Percentiles rank a stretch among this genome's conserved stretches.
Conservation (phyloP, 2,329 filamentous ascomycete species). For the Venturia oleaginea region DNA sequence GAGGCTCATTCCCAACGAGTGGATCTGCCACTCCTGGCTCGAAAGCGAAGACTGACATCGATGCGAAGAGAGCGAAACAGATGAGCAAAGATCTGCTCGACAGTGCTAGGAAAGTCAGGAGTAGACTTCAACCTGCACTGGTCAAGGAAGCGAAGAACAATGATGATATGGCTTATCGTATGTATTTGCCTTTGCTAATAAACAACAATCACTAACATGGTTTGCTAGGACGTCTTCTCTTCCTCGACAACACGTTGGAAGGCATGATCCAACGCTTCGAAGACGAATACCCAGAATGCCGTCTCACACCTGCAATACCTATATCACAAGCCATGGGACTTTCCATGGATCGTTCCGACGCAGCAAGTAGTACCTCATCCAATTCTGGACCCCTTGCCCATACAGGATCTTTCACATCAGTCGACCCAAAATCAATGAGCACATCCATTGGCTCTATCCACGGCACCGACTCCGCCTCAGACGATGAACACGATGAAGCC, state of each 20-base stretch:
- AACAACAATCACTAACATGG: constrained; percentile 7
- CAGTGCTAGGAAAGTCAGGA: constrained; percentile 80
- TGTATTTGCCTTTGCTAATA: constrained; percentile 29
- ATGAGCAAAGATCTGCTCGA: constrained; percentile 86
- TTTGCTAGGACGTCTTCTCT: constrained; percentile 59
- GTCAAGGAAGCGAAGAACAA: constrained; percentile 60
- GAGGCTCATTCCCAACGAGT: constrained; percentile 34
- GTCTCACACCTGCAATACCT: constrained; percentile 33
- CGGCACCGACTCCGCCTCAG: constrained; percentile 21
- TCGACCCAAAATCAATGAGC: not conserved
- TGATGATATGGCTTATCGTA: constrained; percentile 71
- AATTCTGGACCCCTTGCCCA: not conserved
- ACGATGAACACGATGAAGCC: constrained; percentile 16
- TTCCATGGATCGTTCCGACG: not conserved
- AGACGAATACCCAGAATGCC: constrained; percentile 88
- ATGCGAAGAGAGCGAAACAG: constrained; percentile 58
- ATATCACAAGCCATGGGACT: constrained; percentile 15
- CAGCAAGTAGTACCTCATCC: not conserved
- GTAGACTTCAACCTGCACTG: constrained; percentile 73
- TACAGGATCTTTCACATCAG: not conserved
- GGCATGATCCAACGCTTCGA: constrained; percentile 94
- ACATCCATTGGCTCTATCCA: constrained; percentile 15
- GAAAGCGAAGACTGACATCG: constrained; percentile 18
- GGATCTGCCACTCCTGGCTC: constrained; percentile 45
- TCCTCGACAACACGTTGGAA: constrained; percentile 79